Base-by-base conservation (phyloP, 2,329 filamentous ascomycete species). In the Exophiala sp. region DNA sequence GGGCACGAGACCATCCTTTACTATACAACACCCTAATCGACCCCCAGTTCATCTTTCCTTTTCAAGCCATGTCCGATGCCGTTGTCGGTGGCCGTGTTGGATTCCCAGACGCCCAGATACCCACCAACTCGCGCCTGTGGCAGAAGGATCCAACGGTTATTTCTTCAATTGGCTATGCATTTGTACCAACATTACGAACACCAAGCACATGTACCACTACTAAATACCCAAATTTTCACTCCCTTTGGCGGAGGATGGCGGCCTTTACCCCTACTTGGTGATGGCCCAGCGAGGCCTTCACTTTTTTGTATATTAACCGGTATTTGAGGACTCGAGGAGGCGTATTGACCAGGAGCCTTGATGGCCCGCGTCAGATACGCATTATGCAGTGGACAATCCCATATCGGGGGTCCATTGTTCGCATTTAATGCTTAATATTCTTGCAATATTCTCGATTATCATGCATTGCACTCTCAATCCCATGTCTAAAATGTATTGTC, bases 101-200 rank as follows among this genome's bases (percentile, higher is more conserved):
- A n/a, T n/a, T n/a, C n/a, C n/a, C n/a, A n/a, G n/a, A n/a, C n/a
- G n/a, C n/a, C n/a, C n/a, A n/a, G n/a, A n/a, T n/a, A n/a, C n/a
- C n/a, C n/a, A n/a, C n/a, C n/a, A n/a, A n/a, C n/a, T n/a, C n/a
- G n/a, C n/a, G n/a, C n/a, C n/a, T n/a, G n/a, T n/a, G n/a, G n/a
- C n/a, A n/a, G n/a, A n/a, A n/a, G n/a, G n/a, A n/a, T n/a, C n/a
- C n/a, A n/a, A n/a, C n/a, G n/a, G n/a, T n/a, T n/a, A n/a, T n/a
- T n/a, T n/a, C n/a, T n/a, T n/a, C n/a, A n/a, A n/a, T n/a, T n/a
- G n/a, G n/a, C n/a, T 16, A 1, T 32, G n/a, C 29, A 32, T 30
- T 41, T 55, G 52, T 55, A 55, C 38, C 52, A 55, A 46, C 46
- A 52, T n/a, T 21, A 46, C 32, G 38, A 23, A 23, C 39, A 43